Conservation (phyloP, 2,329 filamentous ascomycete species). For the Fusarium sp. region DNA sequence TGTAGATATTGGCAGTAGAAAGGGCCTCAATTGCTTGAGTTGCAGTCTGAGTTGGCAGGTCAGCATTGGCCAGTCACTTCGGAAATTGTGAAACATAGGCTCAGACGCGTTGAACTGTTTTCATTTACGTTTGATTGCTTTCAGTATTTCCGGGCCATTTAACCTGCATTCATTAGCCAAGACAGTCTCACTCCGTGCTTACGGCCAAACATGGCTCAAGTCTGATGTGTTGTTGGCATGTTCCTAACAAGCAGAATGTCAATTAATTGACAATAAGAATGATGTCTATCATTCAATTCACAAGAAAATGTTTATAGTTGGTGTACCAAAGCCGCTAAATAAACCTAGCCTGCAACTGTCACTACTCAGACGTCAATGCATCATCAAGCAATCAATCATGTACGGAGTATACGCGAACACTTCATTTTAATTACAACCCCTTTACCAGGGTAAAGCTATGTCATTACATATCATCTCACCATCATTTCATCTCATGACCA, state of each 20-base stretch:
- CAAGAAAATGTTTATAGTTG: background rate
- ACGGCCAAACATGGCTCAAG: background rate
- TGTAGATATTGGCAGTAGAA: background rate
- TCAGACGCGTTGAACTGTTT: slow-evolving; percentile 2
- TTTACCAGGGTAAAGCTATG: background rate
- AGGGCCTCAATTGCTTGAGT: slow-evolving; percentile 12
- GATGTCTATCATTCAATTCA: background rate
- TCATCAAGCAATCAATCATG: background rate
- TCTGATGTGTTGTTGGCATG: background rate
- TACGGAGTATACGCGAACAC: background rate
- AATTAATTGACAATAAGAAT: background rate
- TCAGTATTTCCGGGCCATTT: slow-evolving; percentile 1
- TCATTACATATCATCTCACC: slow-evolving; percentile 5
- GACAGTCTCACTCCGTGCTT: background rate
- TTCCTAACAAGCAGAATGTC: background rate
- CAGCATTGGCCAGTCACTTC: slow-evolving; percentile 20
- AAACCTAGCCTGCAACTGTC: background rate
- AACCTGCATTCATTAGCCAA: background rate
- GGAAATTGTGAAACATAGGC: slow-evolving; percentile 25
- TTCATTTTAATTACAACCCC: background rate
- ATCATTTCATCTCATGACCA: background rate
- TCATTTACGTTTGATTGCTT: slow-evolving; percentile 8
- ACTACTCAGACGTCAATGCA: background rate
- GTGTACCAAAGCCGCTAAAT: background rate
- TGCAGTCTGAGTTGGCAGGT: slow-evolving; percentile 25